Base-by-base conservation (phyloP, 495 filamentous ascomycete species). In the Symbiotaphrina buchneri region DNA sequence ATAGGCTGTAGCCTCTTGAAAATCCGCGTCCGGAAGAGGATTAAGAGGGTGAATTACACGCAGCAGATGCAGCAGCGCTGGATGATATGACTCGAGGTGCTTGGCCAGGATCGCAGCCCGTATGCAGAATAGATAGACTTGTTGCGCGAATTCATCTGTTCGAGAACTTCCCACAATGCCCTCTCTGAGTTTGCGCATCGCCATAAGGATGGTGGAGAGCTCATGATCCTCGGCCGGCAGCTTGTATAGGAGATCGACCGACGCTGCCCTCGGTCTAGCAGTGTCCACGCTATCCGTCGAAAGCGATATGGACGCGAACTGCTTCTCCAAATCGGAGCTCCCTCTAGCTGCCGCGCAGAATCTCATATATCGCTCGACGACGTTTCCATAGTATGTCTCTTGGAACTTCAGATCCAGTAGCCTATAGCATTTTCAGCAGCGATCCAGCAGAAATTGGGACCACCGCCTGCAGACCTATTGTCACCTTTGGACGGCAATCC, bases 401-500 rank as follows among this genome's bases (percentile, higher is more conserved):
- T 94, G 83, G 10, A 57, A 60, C 45, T 71, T 75, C 41, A 63
- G 54, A 37, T 81, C 70, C 29, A 84, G 63, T 18, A 93, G 59
- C 44, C 82, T 92, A 30, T 30, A 18, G 22, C 16, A 3, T 27
- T n/a, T 8, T 6, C n/a, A 27, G 4, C 6, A 8, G 36, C 8
- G 15, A 17, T 6, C 32, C n/a, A n/a, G n/a, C n/a, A n/a, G n/a
- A n/a, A n/a, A n/a, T n/a, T n/a, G n/a, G n/a, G n/a, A n/a, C n/a
- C n/a, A 10, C 10, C 7, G 28, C 10, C 7, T 18, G 16, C 58
- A 31, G 50, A 71, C 70, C 69, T 70, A 27, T 49, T 75, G 46
- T 94, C 84, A 7, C 84, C 84, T 43, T 91, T 92, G 0, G 82
- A 91, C 11, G 78, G 78, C 38, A 90, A 59, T 2, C 83, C 84